Conservation (phyloP, 257 asterid species). For the Rauvolfia tetraphylla region DNA sequence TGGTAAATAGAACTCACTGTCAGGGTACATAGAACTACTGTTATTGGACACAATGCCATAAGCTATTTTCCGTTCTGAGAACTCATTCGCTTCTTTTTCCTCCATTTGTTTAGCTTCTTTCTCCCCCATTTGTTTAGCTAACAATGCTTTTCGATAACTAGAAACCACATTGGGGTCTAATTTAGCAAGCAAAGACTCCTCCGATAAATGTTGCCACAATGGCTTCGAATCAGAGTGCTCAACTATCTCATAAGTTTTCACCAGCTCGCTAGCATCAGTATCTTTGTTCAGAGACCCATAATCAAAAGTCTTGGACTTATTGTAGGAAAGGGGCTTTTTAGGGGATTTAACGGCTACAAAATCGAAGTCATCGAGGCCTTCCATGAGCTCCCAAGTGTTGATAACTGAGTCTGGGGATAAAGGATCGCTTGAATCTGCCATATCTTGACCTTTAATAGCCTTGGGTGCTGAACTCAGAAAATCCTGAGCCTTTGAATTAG, state of each 20-base stretch:
- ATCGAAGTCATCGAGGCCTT: conserved; percentile 73
- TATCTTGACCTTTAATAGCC: conserved; percentile 26
- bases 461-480: conserved; percentile 23
- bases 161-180: conserved; percentile 38
- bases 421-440: conserved; percentile 42
- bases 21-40: conserved; percentile 6
- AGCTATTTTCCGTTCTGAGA: conserved; percentile 1
- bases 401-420: conserved; percentile 76
- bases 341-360: conserved; percentile 44
- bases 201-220: conserved; percentile 50
- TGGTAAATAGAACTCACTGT: conserved; percentile 25
- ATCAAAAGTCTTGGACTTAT: conserved; percentile 15
- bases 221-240: conserved; percentile 44
- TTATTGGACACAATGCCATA: conserved; percentile 17
- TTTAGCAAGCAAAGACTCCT: conserved; percentile 38
- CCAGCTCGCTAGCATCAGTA: conserved; percentile 24
- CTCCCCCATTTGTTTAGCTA: conserved; percentile 34
- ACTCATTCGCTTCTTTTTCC: conserved; percentile 27
- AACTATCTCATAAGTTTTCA: conserved; percentile 36
- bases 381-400: conserved; percentile 98
- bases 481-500: conserved; percentile 20
- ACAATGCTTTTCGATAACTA: conserved; percentile 33
- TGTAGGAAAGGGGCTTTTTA: conserved; percentile 4
- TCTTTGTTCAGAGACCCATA: conserved; percentile 21
- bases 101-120: conserved; percentile 41